Conservation (phyloP, 1,139 yeast genomes). For the Zygosaccharomyces sapae region DNA sequence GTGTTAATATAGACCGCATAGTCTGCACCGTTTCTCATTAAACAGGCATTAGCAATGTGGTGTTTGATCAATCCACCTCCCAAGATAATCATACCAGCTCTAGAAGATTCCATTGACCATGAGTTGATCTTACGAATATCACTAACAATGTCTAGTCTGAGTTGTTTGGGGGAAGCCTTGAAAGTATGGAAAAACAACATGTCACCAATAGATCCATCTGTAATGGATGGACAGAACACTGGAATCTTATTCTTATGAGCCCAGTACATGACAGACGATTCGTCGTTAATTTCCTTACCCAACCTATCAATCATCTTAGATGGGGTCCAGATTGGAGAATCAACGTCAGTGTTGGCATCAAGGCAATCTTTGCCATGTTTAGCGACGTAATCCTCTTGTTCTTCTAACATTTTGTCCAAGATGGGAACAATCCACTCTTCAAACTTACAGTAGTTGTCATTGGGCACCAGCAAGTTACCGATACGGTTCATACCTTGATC, state of each 20-base stretch:
- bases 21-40: conserved; percentile 99
- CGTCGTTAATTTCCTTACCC: conserved; percentile 93
- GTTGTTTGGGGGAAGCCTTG: conserved; percentile 84
- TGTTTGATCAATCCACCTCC: conserved; percentile 98
- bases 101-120: conserved; percentile 91
- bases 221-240: conserved; percentile 91
- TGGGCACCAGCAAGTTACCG: conserved; percentile 93
- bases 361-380: conserved; percentile 47
- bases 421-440: conserved; percentile 99
- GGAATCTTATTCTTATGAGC: conserved; percentile 96
- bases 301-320: conserved; percentile 85
- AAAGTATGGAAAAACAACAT: conserved; percentile 98
- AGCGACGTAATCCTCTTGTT: conserved; percentile 68
- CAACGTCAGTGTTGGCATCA: conserved; percentile 46
- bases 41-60: conserved; percentile 94
- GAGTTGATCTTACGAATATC: conserved; percentile 90
- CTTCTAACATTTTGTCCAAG: conserved; percentile 78
- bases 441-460: conserved; percentile 93
- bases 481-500: conserved; percentile 97
- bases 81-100: conserved; percentile 90
- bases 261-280: conserved; percentile 93
- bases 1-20: conserved; percentile 95
- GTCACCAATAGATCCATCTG: conserved; percentile 98
- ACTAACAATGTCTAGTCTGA: conserved; percentile 86
- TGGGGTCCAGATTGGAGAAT: conserved; percentile 82